Evolutionary conservation across 2,329 filamentous ascomycete genomes (phyloP).

Genomic region (Neopestalotiopsis sp.): DNA sequence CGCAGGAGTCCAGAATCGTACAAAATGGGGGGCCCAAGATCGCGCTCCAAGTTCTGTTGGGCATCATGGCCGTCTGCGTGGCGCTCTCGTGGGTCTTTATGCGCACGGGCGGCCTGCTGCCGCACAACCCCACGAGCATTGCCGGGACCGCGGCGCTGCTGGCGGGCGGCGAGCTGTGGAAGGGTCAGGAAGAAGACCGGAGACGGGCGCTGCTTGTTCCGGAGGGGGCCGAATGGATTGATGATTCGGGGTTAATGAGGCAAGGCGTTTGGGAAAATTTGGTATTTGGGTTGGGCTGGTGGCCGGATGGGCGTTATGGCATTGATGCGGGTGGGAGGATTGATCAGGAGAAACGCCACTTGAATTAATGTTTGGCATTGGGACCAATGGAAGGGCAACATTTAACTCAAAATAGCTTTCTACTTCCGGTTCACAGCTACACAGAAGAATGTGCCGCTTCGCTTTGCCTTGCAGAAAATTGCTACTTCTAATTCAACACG

Average conservation of each 20-base stretch:
- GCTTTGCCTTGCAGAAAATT: too few species aligned
- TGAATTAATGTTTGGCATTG: neutral
- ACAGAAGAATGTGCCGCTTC: too few species aligned
- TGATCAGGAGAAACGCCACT: neutral
- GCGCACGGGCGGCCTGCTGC: conserved; percentile 28
- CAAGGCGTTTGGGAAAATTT: conserved; percentile 22
- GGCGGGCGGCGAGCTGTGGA: conserved; percentile 31
- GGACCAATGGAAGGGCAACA: too few species aligned
- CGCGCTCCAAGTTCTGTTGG: conserved; percentile 35
- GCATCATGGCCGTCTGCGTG: conserved; percentile 32
- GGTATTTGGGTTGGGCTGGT: conserved; percentile 25
- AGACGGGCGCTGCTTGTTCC: conserved; percentile 22
- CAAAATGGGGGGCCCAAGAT: conserved; percentile 34
- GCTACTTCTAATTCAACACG: too few species aligned
- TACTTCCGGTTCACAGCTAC: too few species aligned
- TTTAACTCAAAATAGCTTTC: too few species aligned
- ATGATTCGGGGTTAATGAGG: conserved; percentile 25
- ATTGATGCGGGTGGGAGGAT: conserved; percentile 14
- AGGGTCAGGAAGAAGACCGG: conserved; percentile 4
- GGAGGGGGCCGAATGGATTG: conserved; percentile 32
- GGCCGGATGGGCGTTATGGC: conserved; percentile 11
- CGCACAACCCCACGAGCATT: conserved; percentile 36
- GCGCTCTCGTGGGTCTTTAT: conserved; percentile 29
- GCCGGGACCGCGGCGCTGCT: conserved; percentile 33
- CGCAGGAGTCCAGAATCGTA: conserved; percentile 23